These are phyloP conservation scores for Trypanosoma vivax DNA, from an alignment of 208 protist genomes.

Conservation along the genomic window DNA sequence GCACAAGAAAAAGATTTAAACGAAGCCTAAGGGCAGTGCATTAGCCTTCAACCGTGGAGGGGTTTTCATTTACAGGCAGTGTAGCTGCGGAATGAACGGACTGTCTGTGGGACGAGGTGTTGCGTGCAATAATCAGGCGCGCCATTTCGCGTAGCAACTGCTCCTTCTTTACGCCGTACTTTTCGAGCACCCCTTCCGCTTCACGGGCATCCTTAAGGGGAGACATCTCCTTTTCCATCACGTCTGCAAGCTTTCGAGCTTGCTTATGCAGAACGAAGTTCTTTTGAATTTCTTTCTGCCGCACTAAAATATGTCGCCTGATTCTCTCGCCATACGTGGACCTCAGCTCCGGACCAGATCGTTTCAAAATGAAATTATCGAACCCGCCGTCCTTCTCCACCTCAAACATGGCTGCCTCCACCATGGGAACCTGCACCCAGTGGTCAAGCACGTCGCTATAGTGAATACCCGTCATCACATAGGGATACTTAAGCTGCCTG, in stretches of 20 bases:
- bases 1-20: too few species aligned
- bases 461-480: slow-evolving; percentile 84
- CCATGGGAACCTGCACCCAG: slow-evolving; percentile 90
- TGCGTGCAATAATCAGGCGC: background rate
- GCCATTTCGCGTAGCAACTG: slow-evolving; percentile 61
- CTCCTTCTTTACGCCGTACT: slow-evolving; percentile 75
- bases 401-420: slow-evolving; percentile 84
- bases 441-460: slow-evolving; percentile 83
- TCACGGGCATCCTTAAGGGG: slow-evolving; percentile 34
- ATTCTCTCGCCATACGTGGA: slow-evolving; percentile 88
- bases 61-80: too few species aligned
- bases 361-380: slow-evolving; percentile 88
- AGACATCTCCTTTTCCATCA: slow-evolving; percentile 41
- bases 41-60: too few species aligned
- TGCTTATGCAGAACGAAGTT: slow-evolving; percentile 86
- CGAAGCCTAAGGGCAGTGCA: too few species aligned
- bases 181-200: slow-evolving; percentile 49
- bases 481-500: slow-evolving; percentile 86
- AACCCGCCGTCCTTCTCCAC: slow-evolving; percentile 86
- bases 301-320: slow-evolving; percentile 80
- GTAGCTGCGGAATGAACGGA: too few species aligned
- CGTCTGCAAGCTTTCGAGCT: slow-evolving; percentile 52
- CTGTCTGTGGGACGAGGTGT: background rate
- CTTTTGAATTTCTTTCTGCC: slow-evolving; percentile 86
- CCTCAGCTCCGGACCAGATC: slow-evolving; percentile 68